phyloP scores from a whole-genome alignment of 1,139 yeast genomes.

The Candida anutae region DNA sequence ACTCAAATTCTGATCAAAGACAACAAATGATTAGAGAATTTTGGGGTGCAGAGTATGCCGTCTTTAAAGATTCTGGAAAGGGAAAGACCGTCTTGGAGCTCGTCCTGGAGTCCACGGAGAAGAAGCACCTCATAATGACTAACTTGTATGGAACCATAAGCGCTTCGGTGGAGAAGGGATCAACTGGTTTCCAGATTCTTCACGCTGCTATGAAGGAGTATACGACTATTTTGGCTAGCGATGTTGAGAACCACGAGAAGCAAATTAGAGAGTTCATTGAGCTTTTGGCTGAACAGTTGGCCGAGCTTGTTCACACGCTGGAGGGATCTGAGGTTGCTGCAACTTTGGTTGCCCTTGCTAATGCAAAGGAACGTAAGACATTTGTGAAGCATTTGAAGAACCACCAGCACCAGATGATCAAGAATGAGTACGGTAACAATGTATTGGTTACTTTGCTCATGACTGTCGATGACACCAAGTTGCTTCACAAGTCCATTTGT shows the following conservation, averaged over 20 bases:
- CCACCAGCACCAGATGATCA: constrained; percentile 66
- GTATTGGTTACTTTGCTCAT: constrained; percentile 74
- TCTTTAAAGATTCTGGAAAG: constrained; percentile 71
- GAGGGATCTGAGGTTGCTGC: constrained; percentile 93
- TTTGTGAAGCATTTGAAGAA: constrained; percentile 66
- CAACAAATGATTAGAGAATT: constrained; percentile 90
- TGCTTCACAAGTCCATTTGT: constrained; percentile 65
- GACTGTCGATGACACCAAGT: constrained; percentile 91
- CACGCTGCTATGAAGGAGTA: constrained; percentile 96
- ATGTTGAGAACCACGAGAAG: constrained; percentile 36
- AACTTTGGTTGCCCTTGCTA: constrained; percentile 69
- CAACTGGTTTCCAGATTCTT: constrained; percentile 90
- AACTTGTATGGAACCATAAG: constrained; percentile 79
- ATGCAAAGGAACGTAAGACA: constrained; percentile 85
- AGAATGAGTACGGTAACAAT: constrained; percentile 79
- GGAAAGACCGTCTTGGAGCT: constrained; percentile 60
- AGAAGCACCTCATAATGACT: constrained; percentile 65
- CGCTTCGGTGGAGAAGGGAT: constrained; percentile 90
- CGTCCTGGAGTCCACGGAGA: constrained; percentile 67
- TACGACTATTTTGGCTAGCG: constrained; percentile 54
- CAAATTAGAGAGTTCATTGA: constrained; percentile 82
- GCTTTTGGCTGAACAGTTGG: constrained; percentile 76
- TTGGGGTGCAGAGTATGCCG: constrained; percentile 95
- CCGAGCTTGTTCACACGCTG: constrained; percentile 90
- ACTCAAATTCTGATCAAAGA: constrained; percentile 77